Conservation (phyloP, 768 basidiomycete genomes). For the Boletus reticulatus region DNA sequence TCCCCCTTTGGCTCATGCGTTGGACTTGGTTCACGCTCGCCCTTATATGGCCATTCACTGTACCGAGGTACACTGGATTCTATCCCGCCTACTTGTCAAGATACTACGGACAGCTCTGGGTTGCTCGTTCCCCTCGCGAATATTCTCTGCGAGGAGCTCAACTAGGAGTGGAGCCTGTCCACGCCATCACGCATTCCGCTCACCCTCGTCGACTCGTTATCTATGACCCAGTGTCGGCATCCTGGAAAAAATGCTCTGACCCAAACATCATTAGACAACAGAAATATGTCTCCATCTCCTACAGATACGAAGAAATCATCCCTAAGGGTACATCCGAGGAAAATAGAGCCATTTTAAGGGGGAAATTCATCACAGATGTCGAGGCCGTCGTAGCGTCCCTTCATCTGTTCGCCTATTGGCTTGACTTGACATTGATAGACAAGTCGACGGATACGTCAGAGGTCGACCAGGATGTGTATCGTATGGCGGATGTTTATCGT, state of each 20-base stretch:
- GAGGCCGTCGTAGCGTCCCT: constrained; percentile 5
- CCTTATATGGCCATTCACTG: constrained; percentile 14
- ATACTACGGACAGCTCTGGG: constrained; percentile 25
- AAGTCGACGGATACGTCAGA: not conserved
- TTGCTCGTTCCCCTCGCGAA: constrained; percentile 20
- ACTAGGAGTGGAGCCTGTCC: constrained; percentile 1
- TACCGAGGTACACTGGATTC: not conserved
- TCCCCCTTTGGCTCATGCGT: constrained; percentile 10
- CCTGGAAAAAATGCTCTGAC: constrained; percentile 4
- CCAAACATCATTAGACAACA: constrained; percentile 2
- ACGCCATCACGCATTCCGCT: constrained; percentile 7
- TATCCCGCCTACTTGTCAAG: constrained; percentile 19
- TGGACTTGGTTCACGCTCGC: constrained; percentile 19
- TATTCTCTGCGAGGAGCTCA: constrained; percentile 12
- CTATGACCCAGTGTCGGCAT: not conserved
- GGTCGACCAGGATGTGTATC: constrained; percentile 17
- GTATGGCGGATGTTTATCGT: constrained; percentile 24
- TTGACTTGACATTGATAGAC: constrained; percentile 10
- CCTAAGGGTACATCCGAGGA: not conserved
- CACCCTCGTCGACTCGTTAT: constrained; percentile 19
- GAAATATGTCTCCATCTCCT: constrained; percentile 22
- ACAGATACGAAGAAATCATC: constrained; percentile 10
- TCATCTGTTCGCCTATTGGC: constrained; percentile 19
- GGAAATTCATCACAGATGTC: constrained; percentile 6
- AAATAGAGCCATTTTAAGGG: not conserved